These are phyloP conservation scores for Boletus speciosus DNA, from an alignment of 768 basidiomycete species.

Conservation along the genomic window DNA sequence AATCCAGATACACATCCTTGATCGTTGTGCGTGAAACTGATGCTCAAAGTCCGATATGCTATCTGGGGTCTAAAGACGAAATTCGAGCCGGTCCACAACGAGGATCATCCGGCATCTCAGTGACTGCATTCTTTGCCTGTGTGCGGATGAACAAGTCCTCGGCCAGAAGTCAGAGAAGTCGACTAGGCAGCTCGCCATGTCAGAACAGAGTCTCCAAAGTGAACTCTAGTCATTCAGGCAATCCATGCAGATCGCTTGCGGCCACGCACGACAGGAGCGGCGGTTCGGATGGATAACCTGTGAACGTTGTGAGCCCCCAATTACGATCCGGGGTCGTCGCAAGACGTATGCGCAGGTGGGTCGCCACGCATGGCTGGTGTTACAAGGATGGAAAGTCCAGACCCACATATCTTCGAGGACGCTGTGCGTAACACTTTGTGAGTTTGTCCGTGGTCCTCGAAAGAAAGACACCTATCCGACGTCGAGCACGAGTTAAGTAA, in stretches of 20 bases:
- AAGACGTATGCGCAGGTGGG: conserved; percentile 11
- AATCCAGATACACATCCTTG: conserved; percentile 6
- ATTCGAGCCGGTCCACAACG: conserved; percentile 11
- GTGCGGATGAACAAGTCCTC: conserved; percentile 3
- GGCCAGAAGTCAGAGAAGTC: conserved; percentile 4
- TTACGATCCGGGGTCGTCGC: not conserved
- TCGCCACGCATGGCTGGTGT: not conserved
- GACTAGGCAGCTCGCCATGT: conserved; percentile 2
- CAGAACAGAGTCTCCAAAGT: not conserved
- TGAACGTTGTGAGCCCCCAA: conserved; percentile 4
- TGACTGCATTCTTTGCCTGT: not conserved
- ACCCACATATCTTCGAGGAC: not conserved
- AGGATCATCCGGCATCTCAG: conserved; percentile 3
- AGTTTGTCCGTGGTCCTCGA: not conserved
- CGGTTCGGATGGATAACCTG: conserved; percentile 17
- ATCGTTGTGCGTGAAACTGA: conserved; percentile 1
- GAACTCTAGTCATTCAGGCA: not conserved
- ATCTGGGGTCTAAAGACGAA: conserved; percentile 4
- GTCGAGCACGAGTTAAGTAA: not conserved
- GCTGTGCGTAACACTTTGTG: not conserved
- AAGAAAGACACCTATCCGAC: not conserved
- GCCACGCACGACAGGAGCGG: conserved; percentile 14
- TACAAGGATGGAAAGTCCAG: not conserved
- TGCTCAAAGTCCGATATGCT: not conserved
- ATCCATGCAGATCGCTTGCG: not conserved